Base-by-base conservation (phyloP, 2,329 filamentous ascomycete genomes). In the Pezicula carpinea region DNA sequence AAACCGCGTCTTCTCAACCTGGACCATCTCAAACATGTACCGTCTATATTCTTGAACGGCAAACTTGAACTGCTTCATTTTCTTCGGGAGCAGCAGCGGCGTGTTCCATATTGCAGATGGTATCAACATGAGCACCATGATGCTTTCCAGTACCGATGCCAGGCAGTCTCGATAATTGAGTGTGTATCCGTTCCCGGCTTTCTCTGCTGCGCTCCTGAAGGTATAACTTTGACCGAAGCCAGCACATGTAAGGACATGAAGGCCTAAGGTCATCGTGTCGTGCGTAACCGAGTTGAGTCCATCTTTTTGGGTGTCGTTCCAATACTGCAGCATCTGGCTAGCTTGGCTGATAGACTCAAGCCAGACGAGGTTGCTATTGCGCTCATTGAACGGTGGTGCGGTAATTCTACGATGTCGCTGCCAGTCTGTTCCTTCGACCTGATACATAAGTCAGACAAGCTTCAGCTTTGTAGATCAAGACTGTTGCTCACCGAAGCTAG, bases 241-340 rank as follows among this genome's bases (percentile, higher is more conserved):
- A 47, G 74, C 74, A 42, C 68, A 64, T 52, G 71, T 75, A 50
- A 78, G 76, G 32, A 78, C 69, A 57, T 76, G 71, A 17, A 77
- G 58, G 39, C 69, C 71, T 50, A 76, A 60, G 42, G 70, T 69
- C 73, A 76, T 76, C 2, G 72, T 68, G 42, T 71, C 66, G 6
- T 64, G 56, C 7, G 61, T 52, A 11, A 62, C 54, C 4, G 22
- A 56, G 7, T 49, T 35, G 2, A 63, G 47, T 8, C 21, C 21
- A n/a, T 8, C 17, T 3, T 42, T 29, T 13, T 26, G 21, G 5
- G 18, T 47, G 5, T 26, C 23, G 22, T 43, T 26, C 59, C 58
- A 61, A 38, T 55, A 36, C n/a, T 55, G 32, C 26, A 62, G 39
- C 65, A 69, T 65, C 19, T 64, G 59, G 6, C 40, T 47, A 0